Evolutionary conservation across 495 filamentous ascomycete genomes (phyloP).

Genomic region (Aspergillus campestris): DNA sequence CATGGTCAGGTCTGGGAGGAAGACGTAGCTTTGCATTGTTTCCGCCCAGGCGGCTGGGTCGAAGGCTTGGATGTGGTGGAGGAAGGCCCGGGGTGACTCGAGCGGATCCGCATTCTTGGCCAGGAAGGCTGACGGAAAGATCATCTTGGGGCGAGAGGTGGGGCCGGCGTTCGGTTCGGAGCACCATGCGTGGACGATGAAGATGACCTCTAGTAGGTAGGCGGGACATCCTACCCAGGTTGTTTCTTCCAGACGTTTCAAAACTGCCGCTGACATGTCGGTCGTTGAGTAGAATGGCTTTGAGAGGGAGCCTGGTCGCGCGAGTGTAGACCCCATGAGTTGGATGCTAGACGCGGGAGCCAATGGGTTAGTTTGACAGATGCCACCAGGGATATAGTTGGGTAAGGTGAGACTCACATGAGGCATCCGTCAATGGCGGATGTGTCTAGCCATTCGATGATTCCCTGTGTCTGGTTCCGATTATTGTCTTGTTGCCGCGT

Average conservation of each 20-base stretch:
- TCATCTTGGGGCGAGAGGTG: slow-evolving; percentile 21
- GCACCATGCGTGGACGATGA: slow-evolving; percentile 38
- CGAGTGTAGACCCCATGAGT: slow-evolving; percentile 43
- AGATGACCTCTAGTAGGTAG: slow-evolving; percentile 40
- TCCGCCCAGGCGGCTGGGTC: slow-evolving; percentile 35
- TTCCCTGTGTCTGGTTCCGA: slow-evolving; percentile 9
- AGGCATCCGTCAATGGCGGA: slow-evolving; percentile 38
- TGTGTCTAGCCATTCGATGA: slow-evolving; percentile 31
- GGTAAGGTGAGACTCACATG: slow-evolving; percentile 19
- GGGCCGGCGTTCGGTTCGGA: slow-evolving; percentile 19
- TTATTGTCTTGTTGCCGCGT: slow-evolving; percentile 17
- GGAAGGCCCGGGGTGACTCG: slow-evolving; percentile 27
- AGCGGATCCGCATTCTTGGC: slow-evolving; percentile 20
- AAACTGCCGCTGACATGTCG: slow-evolving; percentile 30
- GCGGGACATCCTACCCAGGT: slow-evolving; percentile 42
- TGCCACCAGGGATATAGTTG: neutral
- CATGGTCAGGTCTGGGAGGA: slow-evolving; percentile 28
- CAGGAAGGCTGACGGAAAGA: slow-evolving; percentile 18
- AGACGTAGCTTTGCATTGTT: slow-evolving; percentile 32
- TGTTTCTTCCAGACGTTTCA: slow-evolving; percentile 40
- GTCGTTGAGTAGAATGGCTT: slow-evolving; percentile 33
- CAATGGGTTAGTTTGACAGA: neutral
- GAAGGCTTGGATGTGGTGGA: slow-evolving; percentile 38
- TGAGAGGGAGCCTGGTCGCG: slow-evolving; percentile 35
- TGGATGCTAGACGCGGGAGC: slow-evolving; percentile 22